Evolutionary conservation across 768 basidiomycete species (phyloP), one percentile per base, ranked within the genome.

Genomic region (Pisolithus tinctorius): DNA sequence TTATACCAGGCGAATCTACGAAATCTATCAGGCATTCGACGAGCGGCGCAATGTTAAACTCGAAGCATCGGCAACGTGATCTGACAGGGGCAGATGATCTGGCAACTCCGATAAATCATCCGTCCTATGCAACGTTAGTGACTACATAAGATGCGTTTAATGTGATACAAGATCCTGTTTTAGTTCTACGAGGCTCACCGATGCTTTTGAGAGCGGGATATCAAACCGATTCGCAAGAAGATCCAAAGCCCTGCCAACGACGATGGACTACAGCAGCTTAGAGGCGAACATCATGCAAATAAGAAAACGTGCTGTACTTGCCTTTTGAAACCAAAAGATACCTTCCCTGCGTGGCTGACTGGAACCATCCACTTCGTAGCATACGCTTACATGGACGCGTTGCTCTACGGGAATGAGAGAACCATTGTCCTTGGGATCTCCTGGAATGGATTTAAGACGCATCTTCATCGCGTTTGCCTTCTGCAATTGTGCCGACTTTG

Each of bases 241-340:
- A 59, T 89, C 88, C 39, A 88, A 67, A 9, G 78, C 86, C 58
- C 71, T 80, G 1, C 88, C 88, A 9, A 79, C 72, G 10, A 75
- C 63, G 13, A 80, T 62, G 7, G 72, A 71, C 86, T 88, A 54
- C 31, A 37, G 41, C 31, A 40, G 4, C 34, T 10, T 4, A 45
- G 11, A 42, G 58, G 50, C 57, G 51, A 50, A 11, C 44, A 38
- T 4, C 34, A 51, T 27, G 11, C 3, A 17, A 23, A 44, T 36
- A 27, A 30, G 13, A 16, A 47, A 49, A 17, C 26, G 7, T 39
- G 10, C 31, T 55, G 7, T 39, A 11, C 31, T 55, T 59, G 87
- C 88, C 77, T 87, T 89, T 45, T 74, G 71, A 50, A 87, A 78
- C 89, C 89, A 93, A 45, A 88, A 75, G 6, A 74, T 60, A 47